Conservation (phyloP, 192 early-diverging fungal genomes). For the Backusella tuberculispora region DNA sequence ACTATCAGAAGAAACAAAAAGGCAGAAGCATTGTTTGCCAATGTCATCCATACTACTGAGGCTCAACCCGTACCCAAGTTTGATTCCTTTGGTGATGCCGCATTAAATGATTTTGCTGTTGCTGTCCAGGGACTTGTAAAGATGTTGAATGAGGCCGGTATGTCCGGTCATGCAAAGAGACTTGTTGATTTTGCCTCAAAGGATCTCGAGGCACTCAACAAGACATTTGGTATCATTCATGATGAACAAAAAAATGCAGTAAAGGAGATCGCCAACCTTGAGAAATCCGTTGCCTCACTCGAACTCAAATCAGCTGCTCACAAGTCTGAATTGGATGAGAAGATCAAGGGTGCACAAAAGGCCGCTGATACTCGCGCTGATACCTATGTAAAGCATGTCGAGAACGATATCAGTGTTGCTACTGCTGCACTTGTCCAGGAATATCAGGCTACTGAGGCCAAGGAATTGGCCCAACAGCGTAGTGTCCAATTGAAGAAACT, state of each 20-base stretch:
- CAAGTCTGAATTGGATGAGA: slow-evolving; percentile 54
- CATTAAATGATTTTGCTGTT: slow-evolving; percentile 31
- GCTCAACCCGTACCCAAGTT: not conserved
- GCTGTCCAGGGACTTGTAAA: slow-evolving; percentile 36
- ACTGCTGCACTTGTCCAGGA: slow-evolving; percentile 11
- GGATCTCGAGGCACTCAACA: slow-evolving; percentile 48
- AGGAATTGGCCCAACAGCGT: slow-evolving; percentile 31
- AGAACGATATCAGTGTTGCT: slow-evolving; percentile 26
- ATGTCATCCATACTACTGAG: slow-evolving; percentile 20
- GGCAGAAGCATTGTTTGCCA: not conserved
- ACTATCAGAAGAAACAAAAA: not conserved
- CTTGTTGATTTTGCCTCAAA: slow-evolving; percentile 64
- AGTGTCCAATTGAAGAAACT: slow-evolving; percentile 43
- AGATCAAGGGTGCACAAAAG: slow-evolving; percentile 52
- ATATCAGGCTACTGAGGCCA: not conserved
- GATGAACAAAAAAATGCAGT: slow-evolving; percentile 38
- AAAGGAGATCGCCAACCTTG: slow-evolving; percentile 46
- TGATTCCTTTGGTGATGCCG: not conserved
- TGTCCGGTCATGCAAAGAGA: slow-evolving; percentile 55
- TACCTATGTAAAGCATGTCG: slow-evolving; percentile 48
- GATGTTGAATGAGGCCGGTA: slow-evolving; percentile 33
- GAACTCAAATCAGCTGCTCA: slow-evolving; percentile 56
- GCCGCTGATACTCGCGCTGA: slow-evolving; percentile 50
- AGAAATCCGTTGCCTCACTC: not conserved
- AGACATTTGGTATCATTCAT: slow-evolving; percentile 52